Evolutionary conservation across 2,329 filamentous ascomycete species (phyloP).

Genomic region (Paraphaeosphaeria minitans): DNA sequence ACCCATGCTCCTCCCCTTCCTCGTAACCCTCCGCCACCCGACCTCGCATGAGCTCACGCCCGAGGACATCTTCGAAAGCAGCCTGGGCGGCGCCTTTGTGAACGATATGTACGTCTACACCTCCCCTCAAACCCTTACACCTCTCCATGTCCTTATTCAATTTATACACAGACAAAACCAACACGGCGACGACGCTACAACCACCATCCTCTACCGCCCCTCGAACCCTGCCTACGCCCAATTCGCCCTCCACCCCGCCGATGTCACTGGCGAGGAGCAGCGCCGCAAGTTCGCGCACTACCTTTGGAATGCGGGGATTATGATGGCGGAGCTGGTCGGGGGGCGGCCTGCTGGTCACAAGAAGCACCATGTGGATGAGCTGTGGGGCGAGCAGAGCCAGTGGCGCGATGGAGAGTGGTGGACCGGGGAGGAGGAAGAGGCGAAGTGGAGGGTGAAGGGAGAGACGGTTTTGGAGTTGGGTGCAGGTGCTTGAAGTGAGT

Average conservation of each 20-base stretch:
- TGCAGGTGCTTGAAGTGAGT: constrained; percentile 62
- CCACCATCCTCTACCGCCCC: constrained; percentile 62
- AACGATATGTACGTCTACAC: constrained; percentile 58
- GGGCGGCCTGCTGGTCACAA: constrained; percentile 26
- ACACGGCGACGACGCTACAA: constrained; percentile 65
- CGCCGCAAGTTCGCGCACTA: constrained; percentile 71
- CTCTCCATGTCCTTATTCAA: too few species aligned
- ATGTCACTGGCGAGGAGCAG: constrained; percentile 59
- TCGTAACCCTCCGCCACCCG: constrained; percentile 37
- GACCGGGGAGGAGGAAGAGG: constrained; percentile 37
- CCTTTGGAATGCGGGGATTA: constrained; percentile 69
- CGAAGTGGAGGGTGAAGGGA: constrained; percentile 55
- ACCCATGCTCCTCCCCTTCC: constrained; percentile 35
- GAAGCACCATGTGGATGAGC: constrained; percentile 23
- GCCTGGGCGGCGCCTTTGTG: constrained; percentile 68
- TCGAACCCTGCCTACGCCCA: constrained; percentile 42
- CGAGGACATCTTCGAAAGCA: constrained; percentile 65
- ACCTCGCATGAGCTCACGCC: constrained; percentile 46
- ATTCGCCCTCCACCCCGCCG: constrained; percentile 50
- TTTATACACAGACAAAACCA: constrained; percentile 54
- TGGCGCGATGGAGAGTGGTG: constrained; percentile 40
- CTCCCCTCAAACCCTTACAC: too few species aligned
- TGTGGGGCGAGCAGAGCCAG: constrained; percentile 26
- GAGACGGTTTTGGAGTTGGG: constrained; percentile 68
- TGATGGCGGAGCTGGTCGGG: constrained; percentile 53